Conservation (phyloP, 208 protist species). For the Acanthamoeba triangularis region DNA sequence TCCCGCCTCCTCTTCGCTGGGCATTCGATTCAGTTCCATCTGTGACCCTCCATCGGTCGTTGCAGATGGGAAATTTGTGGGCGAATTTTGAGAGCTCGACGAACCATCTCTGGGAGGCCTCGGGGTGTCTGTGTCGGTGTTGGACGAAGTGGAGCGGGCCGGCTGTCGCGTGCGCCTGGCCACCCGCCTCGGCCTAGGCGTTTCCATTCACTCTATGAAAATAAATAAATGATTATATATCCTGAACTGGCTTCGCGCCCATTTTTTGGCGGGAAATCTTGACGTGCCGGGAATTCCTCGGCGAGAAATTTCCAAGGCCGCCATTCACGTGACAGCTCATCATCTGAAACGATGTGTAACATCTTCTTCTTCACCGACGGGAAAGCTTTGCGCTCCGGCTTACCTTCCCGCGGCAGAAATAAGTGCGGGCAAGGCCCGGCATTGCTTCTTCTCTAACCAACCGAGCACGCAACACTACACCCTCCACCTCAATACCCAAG, state of each 20-base stretch:
- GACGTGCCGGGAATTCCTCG: no score
- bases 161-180: neutral
- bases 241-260: neutral
- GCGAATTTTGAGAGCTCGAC: no score
- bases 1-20: neutral
- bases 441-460: neutral
- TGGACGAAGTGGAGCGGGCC: no score
- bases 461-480: neutral
- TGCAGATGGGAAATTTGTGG: neutral
- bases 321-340: neutral
- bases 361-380: neutral
- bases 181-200: neutral
- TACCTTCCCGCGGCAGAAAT: no score
- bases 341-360: neutral
- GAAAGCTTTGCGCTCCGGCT: no score
- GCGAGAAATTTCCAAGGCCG: no score
- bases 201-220: neutral
- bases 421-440: no score
- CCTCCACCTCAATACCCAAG: neutral
- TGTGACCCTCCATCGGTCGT: neutral
- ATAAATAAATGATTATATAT: no score
- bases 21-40: neutral
- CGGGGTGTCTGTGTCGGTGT: no score
- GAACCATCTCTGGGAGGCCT: neutral
- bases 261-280: no score